phyloP scores from a whole-genome alignment of 192 early-diverging fungal genomes.

The Allomyces arbusculus region DNA sequence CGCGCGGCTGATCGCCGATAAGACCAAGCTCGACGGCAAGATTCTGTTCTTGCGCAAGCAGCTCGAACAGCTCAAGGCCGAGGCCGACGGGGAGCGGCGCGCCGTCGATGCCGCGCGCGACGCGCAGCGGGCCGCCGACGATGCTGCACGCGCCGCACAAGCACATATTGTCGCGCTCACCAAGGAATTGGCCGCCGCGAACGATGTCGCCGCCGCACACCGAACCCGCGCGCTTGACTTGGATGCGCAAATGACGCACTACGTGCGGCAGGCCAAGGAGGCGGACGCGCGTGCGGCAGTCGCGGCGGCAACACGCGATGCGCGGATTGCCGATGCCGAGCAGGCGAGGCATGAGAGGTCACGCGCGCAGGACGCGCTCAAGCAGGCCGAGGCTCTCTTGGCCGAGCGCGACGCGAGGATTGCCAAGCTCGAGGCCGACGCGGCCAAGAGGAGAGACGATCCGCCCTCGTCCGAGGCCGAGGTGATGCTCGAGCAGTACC shows the following conservation, averaged over 20 bases:
- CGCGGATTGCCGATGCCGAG: too few relatives aligned
- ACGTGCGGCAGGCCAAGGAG: too few relatives aligned
- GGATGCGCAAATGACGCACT: too few relatives aligned
- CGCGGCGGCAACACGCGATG: too few relatives aligned
- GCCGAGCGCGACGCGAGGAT: background rate
- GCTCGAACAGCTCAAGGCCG: background rate
- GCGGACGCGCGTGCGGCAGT: too few relatives aligned
- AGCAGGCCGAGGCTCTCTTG: background rate
- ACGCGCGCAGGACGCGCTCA: background rate
- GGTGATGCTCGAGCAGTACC: background rate
- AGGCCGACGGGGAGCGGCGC: background rate
- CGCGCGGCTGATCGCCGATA: background rate
- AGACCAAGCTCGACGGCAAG: background rate
- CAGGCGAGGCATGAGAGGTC: background rate
- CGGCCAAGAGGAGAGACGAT: background rate
- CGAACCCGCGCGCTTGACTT: too few relatives aligned
- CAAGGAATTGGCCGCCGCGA: too few relatives aligned
- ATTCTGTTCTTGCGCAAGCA: background rate
- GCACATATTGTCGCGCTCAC: too few relatives aligned
- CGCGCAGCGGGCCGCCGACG: background rate
- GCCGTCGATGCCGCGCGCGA: background rate
- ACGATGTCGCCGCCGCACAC: too few relatives aligned
- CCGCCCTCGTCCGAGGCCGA: background rate
- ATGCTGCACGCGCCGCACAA: background rate
- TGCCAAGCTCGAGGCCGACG: background rate